Conservation (phyloP, 148 eudicot species). For the Camellia lanceoleosa region DNA sequence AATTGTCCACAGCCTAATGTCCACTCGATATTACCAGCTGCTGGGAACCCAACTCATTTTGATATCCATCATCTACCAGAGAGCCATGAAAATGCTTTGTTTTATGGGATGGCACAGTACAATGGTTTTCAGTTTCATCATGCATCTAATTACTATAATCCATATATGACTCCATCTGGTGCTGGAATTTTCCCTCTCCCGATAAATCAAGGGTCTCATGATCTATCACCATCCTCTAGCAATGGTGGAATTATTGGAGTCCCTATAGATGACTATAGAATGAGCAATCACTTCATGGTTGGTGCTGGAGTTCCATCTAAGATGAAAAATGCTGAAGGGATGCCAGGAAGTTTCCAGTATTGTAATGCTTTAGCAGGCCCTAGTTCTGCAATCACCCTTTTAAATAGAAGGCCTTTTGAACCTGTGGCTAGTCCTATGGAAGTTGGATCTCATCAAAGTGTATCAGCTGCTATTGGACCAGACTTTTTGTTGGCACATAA, state of each 20-base stretch:
- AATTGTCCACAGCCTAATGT: constrained; percentile 50
- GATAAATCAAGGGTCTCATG: constrained; percentile 47
- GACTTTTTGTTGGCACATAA: constrained; percentile 45
- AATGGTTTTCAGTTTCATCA: constrained; percentile 45
- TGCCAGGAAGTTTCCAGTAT: constrained; percentile 42
- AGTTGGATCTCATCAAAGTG: constrained; percentile 33
- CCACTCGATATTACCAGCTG: constrained; percentile 43
- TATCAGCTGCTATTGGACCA: constrained; percentile 38
- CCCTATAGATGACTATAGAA: constrained; percentile 44
- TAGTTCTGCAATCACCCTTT: constrained; percentile 54
- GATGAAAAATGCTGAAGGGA: constrained; percentile 65
- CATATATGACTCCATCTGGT: constrained; percentile 52
- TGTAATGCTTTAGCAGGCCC: constrained; percentile 53
- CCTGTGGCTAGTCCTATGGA: constrained; percentile 41
- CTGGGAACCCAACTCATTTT: constrained; percentile 45
- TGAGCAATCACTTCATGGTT: constrained; percentile 43
- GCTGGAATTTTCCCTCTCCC: constrained; percentile 51
- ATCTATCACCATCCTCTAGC: constrained; percentile 58
- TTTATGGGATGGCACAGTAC: constrained; percentile 55
- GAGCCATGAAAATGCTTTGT: constrained; percentile 42
- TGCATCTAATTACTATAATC: constrained; percentile 40
- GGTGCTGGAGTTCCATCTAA: constrained; percentile 54
- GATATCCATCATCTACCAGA: constrained; percentile 45
- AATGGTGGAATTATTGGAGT: constrained; percentile 39
- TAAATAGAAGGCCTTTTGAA: constrained; percentile 42